Evolutionary conservation across 768 basidiomycete species (phyloP).

Genomic region (Boletus sp.): DNA sequence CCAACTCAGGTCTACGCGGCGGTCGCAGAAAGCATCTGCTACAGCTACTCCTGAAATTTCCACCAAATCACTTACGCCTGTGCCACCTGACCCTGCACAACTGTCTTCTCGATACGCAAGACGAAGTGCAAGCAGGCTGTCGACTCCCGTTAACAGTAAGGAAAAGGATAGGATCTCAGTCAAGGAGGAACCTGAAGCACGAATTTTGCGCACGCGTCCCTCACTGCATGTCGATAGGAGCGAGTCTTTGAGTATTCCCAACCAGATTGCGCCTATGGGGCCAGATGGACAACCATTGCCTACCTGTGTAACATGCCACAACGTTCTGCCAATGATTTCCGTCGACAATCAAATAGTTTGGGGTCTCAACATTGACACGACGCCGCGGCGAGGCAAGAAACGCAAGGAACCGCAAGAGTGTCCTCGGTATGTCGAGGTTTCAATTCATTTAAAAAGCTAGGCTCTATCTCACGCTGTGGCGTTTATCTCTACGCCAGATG

Average conservation of each 20-base stretch:
- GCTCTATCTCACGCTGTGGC: constrained; percentile 13
- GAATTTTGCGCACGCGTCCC: constrained; percentile 51
- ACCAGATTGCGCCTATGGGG: constrained; percentile 49
- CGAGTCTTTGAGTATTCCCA: constrained; percentile 40
- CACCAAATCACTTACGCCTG: constrained; percentile 40
- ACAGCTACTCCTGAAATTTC: constrained; percentile 47
- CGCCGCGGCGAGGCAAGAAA: constrained; percentile 46
- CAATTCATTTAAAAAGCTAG: constrained; percentile 22
- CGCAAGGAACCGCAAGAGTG: constrained; percentile 68
- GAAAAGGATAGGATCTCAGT: constrained; percentile 42
- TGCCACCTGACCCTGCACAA: constrained; percentile 24
- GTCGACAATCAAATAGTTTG: constrained; percentile 75
- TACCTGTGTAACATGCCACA: constrained; percentile 68
- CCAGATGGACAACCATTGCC: constrained; percentile 68
- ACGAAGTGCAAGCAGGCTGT: constrained; percentile 31
- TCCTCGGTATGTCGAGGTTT: constrained; percentile 53
- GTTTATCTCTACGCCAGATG: constrained; percentile 46
- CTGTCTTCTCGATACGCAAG: constrained; percentile 30
- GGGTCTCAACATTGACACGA: constrained; percentile 56
- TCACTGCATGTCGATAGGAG: constrained; percentile 33
- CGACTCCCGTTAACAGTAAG: constrained; percentile 31
- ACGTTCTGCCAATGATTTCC: constrained; percentile 71
- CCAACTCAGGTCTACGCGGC: constrained; percentile 55
- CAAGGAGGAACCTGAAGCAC: constrained; percentile 50
- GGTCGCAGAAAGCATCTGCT: constrained; percentile 48